Conservation (phyloP, 495 filamentous ascomycete genomes). For the Neurospora sp. region DNA sequence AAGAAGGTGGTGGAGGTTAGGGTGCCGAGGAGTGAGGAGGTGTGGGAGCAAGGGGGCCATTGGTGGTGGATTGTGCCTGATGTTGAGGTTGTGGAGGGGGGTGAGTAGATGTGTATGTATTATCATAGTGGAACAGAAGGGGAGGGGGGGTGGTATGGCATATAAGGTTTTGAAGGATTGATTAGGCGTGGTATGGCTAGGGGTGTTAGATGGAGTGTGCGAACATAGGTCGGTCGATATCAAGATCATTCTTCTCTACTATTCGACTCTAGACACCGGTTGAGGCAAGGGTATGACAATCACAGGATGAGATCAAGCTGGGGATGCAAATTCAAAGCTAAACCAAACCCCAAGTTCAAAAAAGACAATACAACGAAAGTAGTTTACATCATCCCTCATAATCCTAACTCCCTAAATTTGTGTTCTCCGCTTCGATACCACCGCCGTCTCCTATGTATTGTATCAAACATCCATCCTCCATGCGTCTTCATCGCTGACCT, state of each 20-base stretch:
- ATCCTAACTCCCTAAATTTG: not conserved
- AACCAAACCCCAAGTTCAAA: not conserved
- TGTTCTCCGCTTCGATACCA: not conserved
- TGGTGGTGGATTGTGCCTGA: conserved; percentile 75
- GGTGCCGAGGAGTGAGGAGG: conserved; percentile 32
- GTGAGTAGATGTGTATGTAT: not conserved
- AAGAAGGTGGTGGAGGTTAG: conserved; percentile 47
- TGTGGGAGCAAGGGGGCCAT: conserved; percentile 48
- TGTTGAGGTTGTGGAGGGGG: conserved; percentile 22
- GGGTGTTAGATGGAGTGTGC: not conserved
- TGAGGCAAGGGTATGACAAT: not conserved
- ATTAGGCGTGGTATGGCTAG: not conserved
- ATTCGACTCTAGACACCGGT: not conserved
- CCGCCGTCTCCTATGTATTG: not conserved
- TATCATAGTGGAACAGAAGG: no score
- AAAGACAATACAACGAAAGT: not conserved
- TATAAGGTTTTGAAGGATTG: no score
- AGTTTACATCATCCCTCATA: not conserved
- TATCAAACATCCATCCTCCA: not conserved
- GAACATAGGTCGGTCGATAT: not conserved
- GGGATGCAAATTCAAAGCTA: not conserved
- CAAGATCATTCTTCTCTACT: not conserved
- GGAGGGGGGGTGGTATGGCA: no score
- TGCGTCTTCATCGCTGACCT: not conserved
- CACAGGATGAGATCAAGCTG: not conserved